Evolutionary conservation across 208 protist genomes (phyloP), one percentile per base, ranked within the genome.

Genomic region (Porcisia deanei): DNA sequence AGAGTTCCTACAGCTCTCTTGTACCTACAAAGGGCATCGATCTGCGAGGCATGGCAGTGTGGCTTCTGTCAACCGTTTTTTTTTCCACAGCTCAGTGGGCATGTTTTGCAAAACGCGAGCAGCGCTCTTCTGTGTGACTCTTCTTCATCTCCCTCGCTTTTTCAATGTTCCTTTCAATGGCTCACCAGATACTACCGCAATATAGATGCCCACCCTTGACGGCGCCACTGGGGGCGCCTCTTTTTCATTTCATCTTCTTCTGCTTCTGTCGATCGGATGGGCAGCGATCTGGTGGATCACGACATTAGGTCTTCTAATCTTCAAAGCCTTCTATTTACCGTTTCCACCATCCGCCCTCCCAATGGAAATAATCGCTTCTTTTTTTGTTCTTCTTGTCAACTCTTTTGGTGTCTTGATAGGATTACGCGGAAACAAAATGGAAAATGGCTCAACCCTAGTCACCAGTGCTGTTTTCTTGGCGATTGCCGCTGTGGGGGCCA

Each of bases 301-400:
- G 5, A 93, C 88, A 20, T 43, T 93, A 20, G 71, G 77, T 25
- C 77, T 93, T 65, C 80, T 95, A 9, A 88, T 89, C 49, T 91
- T 85, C 74, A 93, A 95, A 45, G 87, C 82, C 3, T 79, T 76
- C 30, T 43, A 81, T 25, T 75, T 95, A 18, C 80, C 82, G 2
- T 95, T 91, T 83, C 84, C 91, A 39, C 83, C 85, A n/a, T 82
- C 87, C 10, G 88, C 87, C 10, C 73, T 92, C 43, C 82, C 87
- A 39, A 84, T 95, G 76, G 91, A 95, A 75, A 90, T 91, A 64
- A 68, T 90, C 22, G 82, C 81, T 4, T 67, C 73, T 10, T 78
- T 93, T 60, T 73, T 93, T 10, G 77, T 95, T 39, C 57, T 90
- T 14, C 14, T 84, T n/a, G 73, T 93, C 10, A 78, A 90, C 41